Percentiles rank a stretch among this genome's conserved stretches.
Conservation (phyloP, 73 alveolate genomes). For the Paramecium primaurelia region DNA sequence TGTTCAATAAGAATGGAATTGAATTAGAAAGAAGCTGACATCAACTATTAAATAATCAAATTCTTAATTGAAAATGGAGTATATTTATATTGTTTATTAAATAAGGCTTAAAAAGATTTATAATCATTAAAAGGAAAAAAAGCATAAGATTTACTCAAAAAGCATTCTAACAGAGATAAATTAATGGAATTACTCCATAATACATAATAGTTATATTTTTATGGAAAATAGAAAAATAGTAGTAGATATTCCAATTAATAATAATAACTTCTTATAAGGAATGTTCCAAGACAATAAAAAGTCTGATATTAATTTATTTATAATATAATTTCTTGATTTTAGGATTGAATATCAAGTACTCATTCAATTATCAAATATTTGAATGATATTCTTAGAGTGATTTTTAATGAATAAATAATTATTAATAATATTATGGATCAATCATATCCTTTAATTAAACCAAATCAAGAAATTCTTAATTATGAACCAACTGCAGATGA, state of each 20-base stretch:
- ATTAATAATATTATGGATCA: slow-evolving; percentile 33
- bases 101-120: slow-evolving; percentile 49
- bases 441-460: neutral
- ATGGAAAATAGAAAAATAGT: slow-evolving; percentile 40
- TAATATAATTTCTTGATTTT: neutral
- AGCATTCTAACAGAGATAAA: slow-evolving; percentile 49
- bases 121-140: slow-evolving; percentile 52
- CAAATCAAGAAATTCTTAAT: neutral
- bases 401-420: neutral
- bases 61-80: slow-evolving; percentile 78
- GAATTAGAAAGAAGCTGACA: slow-evolving; percentile 61
- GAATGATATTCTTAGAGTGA: neutral
- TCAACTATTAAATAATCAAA: slow-evolving; percentile 69
- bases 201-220: slow-evolving; percentile 7
- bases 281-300: slow-evolving; percentile 1
- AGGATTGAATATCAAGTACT: neutral
- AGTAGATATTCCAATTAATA: neutral
- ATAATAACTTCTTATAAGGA: neutral
- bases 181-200: neutral
- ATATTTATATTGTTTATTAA: neutral
- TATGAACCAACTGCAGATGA: slow-evolving; percentile 37
- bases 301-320: neutral
- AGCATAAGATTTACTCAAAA: slow-evolving; percentile 29
- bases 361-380: neutral
- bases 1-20: slow-evolving; percentile 70